phyloP scores from a whole-genome alignment of 768 basidiomycete genomes.

The Boletus rufocinnamomeus region DNA sequence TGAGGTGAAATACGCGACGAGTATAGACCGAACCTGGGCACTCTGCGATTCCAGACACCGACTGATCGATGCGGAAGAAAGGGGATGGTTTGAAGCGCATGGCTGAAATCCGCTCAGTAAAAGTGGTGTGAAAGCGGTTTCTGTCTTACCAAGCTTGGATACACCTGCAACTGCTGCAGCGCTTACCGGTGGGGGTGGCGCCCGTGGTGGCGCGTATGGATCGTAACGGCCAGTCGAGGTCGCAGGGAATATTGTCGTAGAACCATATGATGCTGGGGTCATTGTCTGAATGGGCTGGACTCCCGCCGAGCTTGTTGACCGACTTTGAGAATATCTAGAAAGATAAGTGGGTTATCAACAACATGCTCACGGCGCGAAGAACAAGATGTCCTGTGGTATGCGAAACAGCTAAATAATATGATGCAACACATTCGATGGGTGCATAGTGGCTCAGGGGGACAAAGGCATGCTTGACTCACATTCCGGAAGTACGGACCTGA shows the following conservation, averaged over 20 bases:
- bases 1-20: conserved; percentile 1
- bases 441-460: conserved; percentile 12
- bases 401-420: conserved; percentile 8
- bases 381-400: conserved; percentile 8
- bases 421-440: conserved; percentile 13
- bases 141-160: conserved; percentile 31
- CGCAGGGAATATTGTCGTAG: conserved; percentile 26
- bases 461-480: conserved; percentile 51
- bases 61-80: conserved; percentile 69
- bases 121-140: conserved; percentile 10
- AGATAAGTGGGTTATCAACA: conserved; percentile 19
- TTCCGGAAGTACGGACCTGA: conserved; percentile 64
- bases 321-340: conserved; percentile 32
- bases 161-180: conserved; percentile 34
- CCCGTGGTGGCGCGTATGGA: conserved; percentile 65
- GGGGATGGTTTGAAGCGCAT: conserved; percentile 82
- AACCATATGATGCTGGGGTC: conserved; percentile 21
- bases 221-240: conserved; percentile 53
- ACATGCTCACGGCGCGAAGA: conserved; percentile 8
- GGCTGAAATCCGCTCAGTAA: conserved; percentile 39
- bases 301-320: conserved; percentile 26
- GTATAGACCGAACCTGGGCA: conserved; percentile 66
- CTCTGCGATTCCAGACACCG: conserved; percentile 64
- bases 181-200: conserved; percentile 39
- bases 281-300: conserved; percentile 30